Conservation (phyloP, 2,329 filamentous ascomycete genomes). For the Hypoxylon sp. region DNA sequence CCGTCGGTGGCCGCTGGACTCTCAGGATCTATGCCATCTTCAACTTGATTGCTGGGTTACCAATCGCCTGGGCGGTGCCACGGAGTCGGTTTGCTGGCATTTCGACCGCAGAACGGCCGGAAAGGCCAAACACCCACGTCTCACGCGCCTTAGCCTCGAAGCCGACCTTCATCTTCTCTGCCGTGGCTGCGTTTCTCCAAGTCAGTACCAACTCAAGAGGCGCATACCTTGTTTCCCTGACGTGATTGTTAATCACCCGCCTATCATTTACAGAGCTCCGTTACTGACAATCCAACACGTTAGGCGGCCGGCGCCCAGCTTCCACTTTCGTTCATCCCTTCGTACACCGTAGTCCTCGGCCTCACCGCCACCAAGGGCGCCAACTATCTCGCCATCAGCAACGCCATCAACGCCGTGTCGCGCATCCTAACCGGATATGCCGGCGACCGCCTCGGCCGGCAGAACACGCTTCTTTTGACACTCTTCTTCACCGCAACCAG, state of each 20-base stretch:
- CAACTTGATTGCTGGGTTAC: conserved; percentile 55
- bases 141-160: conserved; percentile 54
- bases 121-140: conserved; percentile 54
- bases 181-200: conserved; percentile 57
- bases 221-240: background rate
- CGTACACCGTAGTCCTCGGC: conserved; percentile 60
- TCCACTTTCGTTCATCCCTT: conserved; percentile 62
- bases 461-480: conserved; percentile 61
- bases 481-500: conserved; percentile 54
- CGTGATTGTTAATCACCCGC: no score
- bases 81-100: conserved; percentile 54
- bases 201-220: conserved; percentile 38
- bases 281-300: conserved; percentile 12
- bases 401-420: conserved; percentile 59
- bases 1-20: conserved; percentile 59
- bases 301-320: conserved; percentile 60
- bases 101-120: conserved; percentile 34
- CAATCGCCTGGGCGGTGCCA: conserved; percentile 56
- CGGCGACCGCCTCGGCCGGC: conserved; percentile 61
- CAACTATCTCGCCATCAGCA: conserved; percentile 59
- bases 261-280: background rate
- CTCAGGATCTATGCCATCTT: conserved; percentile 56
- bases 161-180: conserved; percentile 58
- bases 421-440: conserved; percentile 60
- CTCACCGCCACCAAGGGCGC: conserved; percentile 57